Base-by-base conservation (phyloP, 441 rosid genomes). In the Capsella rubella region DNA sequence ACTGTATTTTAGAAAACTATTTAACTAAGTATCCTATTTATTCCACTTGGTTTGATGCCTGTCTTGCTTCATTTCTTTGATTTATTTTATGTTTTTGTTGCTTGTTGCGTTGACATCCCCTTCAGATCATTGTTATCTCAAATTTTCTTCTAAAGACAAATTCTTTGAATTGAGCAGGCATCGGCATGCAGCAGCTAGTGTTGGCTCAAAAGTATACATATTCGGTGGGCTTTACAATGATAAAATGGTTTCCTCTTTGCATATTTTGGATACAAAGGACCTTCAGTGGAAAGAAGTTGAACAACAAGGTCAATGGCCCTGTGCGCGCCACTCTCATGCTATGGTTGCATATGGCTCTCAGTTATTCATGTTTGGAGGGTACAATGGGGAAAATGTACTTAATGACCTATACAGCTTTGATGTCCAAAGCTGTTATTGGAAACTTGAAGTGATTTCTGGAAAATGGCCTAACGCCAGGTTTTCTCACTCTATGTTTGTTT, bases 261-360 rank as follows among this genome's bases (percentile, higher is more conserved):
- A 82, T 66, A 72, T 73, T 67, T 80, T 95, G 43, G 84, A 86
- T 82, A 84, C 95, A 37, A 81, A 65, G 46, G 80, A 61, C 54
- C 78, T 88, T 67, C 83, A 59, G 39, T 95, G 99, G 97, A 71
- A 86, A 82, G 95, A 88, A 84, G 73, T 86, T 57, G 67, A 51
- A 29, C 82, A 52, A 27, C 63, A 69, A 69, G 93, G 92, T 47
- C 87, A 87, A 62, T 79, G 80, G 86, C 98, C 97, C 4, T 86
- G 87, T 77, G 89, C 90, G 3, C 91, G 97, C 50, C 99, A 92
- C 82, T 95, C 98, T 70, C 97, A 95, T 76, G 79, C 91, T 72
- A 88, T 91, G 98, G 87, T 92, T 67, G 84, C 92, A 25, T 86
- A 82, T 78, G 85, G 78, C 21, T 87, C 91, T 15, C 82, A 78